Evolutionary conservation across 176 grass and related monocot species (phyloP), one percentile per base, ranked within the genome.

Genomic region (Ampelocalamus luodianensis): DNA sequence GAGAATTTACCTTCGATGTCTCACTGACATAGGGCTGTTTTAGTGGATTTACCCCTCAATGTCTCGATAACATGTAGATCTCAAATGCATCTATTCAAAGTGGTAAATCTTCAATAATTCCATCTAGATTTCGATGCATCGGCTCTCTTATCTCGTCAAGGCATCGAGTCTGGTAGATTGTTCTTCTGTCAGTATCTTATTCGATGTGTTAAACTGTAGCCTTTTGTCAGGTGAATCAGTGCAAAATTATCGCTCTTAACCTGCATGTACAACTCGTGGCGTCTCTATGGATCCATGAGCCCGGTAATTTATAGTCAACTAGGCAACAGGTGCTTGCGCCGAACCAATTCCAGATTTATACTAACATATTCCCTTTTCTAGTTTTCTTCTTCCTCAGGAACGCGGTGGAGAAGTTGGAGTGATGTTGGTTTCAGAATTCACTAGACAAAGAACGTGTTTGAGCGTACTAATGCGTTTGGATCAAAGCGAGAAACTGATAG

Each of bases 91-190:
- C 39, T 42, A 42, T 42, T 42, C 6, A 8, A 8, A 42, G 39
- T 42, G 6, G 39, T 42, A 8, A 42, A 42, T 42, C 39, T 0
- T 42, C 39, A 8, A 42, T 8, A 42, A 8, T 42, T 42, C 0
- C 6, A 34, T 34, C 29, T 65, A 29, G 74, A 78, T 85, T 61
- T 78, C 74, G 83, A 61, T 70, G 74, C 65, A 38, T 42, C 6
- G 24, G 2, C 9, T 46, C 40, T 27, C 61, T 8, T 39, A 34
- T 18, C 34, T 48, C 51, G 39, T 37, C 23, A 39, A 24, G 55
- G 82, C 27, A 86, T 71, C 53, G 65, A 50, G 44, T 71, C 53
- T 20, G 53, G 10, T 5, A 83, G 70, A 74, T 63, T 43, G 10
- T 65, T 39, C 69, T 8, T 4, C 27, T 74, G 81, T 50, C 44